Base-by-base conservation (phyloP, 2,329 filamentous ascomycete species). In the Mycosphaerella sp. region DNA sequence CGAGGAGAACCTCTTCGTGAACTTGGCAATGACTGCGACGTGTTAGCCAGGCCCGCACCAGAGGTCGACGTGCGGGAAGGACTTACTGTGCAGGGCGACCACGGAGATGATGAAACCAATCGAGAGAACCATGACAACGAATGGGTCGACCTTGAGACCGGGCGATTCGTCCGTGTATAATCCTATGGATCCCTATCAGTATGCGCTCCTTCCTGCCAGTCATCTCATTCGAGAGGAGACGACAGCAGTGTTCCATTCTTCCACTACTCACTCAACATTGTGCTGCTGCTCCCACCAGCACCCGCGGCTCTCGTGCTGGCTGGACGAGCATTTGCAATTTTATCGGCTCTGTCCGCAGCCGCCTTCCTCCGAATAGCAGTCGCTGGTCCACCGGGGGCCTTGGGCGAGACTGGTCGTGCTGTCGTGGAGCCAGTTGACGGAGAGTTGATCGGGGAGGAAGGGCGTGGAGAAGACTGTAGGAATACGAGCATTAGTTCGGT, bases 61-160 rank as follows among this genome's bases (percentile, higher is more conserved):
- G 21, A 11, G 2, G 6, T 32, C 29, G n/a, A 41, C 9, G 12
- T 34, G 14, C 21, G 17, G 3, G 10, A 26, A 3, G 42, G 11
- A 12, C 89, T 66, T 84, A 97, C 93, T 90, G 78, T 98, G 93
- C 70, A 98, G 80, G 65, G 90, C 91, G 69, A 98, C 93, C 70
- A 98, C 93, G 69, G 87, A 93, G 78, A 98, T 96, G 75, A 98
- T 98, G 76, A 98, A 98, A 59, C 95, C 93, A 67, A 98, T 83
- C 69, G 89, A 95, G 66, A 98, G 80, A 64, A 96, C 93, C 69
- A 98, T 81, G 61, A 98, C 92, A 62, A 98, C 91, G 56, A 98
- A 93, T 21, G 93, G 93, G 73, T 98, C 93, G 62, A 98, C 93
- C 79, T 96, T 95, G 67, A 98, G 79, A 59, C 93, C 93, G 55